Conservation (phyloP, 345 rosid genomes). For the Eucalyptus melliodora region DNA sequence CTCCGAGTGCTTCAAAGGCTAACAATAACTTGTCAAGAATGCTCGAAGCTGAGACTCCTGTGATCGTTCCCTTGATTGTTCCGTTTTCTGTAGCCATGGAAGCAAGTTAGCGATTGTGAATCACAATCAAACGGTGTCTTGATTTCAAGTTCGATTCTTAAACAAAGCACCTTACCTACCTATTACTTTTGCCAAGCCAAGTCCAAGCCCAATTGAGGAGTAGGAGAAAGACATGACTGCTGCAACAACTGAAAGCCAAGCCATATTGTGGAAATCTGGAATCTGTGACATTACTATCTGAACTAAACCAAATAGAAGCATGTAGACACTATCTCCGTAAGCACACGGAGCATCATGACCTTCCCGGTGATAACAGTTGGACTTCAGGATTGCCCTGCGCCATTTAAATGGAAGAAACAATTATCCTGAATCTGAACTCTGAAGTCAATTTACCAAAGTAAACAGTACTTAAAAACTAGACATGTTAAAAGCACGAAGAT, state of each 20-base stretch:
- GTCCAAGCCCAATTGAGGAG: constrained; percentile 35
- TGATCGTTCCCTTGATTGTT: constrained; percentile 10
- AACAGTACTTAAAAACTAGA: neutral
- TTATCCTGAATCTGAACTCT: neutral
- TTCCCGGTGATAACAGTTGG: constrained; percentile 37
- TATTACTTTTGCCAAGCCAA: constrained; percentile 17
- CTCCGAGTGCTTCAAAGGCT: constrained; percentile 11
- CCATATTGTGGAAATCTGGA: constrained; percentile 41
- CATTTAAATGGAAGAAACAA: neutral
- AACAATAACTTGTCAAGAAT: neutral
- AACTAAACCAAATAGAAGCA: constrained; percentile 35
- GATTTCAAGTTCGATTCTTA: neutral
- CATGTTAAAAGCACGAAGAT: neutral
- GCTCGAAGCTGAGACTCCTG: constrained; percentile 6
- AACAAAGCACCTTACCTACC: neutral
- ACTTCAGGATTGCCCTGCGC: constrained; percentile 1
- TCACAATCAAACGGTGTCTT: neutral
- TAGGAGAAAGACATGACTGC: constrained; percentile 48
- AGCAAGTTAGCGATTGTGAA: neutral
- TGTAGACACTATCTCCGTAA: constrained; percentile 9
- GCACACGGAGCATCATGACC: constrained; percentile 28
- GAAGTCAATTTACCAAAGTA: neutral
- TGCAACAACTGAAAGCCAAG: constrained; percentile 39
- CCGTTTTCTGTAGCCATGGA: constrained; percentile 10
- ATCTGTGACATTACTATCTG: constrained; percentile 37